Percentiles rank a stretch among this genome's conserved stretches.
These are phyloP conservation scores for Boletus coccyginus DNA, from an alignment of 768 basidiomycete genomes.

Conservation along the genomic window DNA sequence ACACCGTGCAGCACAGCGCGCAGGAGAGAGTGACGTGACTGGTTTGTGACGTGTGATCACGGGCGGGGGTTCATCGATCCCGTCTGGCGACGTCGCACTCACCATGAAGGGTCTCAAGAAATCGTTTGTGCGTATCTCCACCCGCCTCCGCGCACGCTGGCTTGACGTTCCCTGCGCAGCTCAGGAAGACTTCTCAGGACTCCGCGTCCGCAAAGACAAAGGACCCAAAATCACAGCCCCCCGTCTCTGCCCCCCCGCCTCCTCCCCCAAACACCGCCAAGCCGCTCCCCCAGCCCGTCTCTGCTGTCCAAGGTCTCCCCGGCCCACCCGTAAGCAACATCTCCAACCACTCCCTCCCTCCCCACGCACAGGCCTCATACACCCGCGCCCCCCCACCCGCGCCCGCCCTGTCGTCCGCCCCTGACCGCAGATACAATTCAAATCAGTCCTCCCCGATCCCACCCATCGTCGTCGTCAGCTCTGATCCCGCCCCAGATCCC, in stretches of 20 bases:
- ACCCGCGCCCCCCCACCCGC: slow-evolving; percentile 44
- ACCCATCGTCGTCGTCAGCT: slow-evolving; percentile 84
- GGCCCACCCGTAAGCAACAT: slow-evolving; percentile 34
- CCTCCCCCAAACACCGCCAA: slow-evolving; percentile 66
- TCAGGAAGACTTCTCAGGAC: slow-evolving; percentile 69
- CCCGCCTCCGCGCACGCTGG: slow-evolving; percentile 16
- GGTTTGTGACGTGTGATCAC: slow-evolving; percentile 33
- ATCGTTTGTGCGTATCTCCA: slow-evolving; percentile 55
- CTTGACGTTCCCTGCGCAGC: slow-evolving; percentile 39
- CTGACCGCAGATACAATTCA: slow-evolving; percentile 58
- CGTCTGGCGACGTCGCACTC: slow-evolving; percentile 21
- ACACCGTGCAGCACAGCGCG: slow-evolving; percentile 4
- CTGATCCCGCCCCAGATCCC: slow-evolving; percentile 56
- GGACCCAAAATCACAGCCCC: slow-evolving; percentile 50
- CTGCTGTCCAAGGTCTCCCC: slow-evolving; percentile 36
- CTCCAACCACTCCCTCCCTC: slow-evolving; percentile 39
- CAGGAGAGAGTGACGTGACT: slow-evolving; percentile 28
- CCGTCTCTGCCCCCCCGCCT: slow-evolving; percentile 46
- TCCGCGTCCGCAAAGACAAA: slow-evolving; percentile 65
- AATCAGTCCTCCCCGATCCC: slow-evolving; percentile 54
- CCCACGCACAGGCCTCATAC: slow-evolving; percentile 40
- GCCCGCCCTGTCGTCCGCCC: slow-evolving; percentile 36
- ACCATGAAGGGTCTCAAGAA: slow-evolving; percentile 85
- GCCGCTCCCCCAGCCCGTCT: slow-evolving; percentile 55
- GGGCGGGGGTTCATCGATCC: slow-evolving; percentile 40